Evolutionary conservation across 345 rosid genomes (phyloP), one percentile per base, ranked within the genome.

Genomic region (Citrus inodora): DNA sequence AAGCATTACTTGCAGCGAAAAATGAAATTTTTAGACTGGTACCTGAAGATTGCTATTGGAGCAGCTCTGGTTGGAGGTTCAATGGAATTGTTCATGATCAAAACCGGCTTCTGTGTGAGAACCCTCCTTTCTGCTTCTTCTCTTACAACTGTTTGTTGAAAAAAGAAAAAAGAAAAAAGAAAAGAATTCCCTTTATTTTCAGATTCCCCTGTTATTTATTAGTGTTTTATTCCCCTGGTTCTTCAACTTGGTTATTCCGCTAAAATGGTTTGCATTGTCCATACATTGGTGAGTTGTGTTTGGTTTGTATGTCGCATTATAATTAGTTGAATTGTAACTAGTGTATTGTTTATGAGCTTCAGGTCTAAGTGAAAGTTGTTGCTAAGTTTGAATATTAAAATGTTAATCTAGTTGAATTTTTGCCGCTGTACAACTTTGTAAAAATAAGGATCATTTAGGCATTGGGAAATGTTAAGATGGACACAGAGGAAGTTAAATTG

Each of bases 81-180:
- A 81, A 96, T 91, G 97, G 97, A 96, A 81, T 76, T 92, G 33
- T 93, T 91, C 95, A 96, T 92, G 98, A 90, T 90, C 88, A 90
- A 96, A 82, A 92, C 94, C 67, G 98, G 97, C 40, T 95, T 94
- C 94, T 94, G 97, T 92, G 87, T 80, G 90, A 80, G 87, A 84
- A 82, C 76, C 42, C 74, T 84, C 89, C 93, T 51, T 82, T 82
- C 75, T 65, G 46, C 33, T 21, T 64, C 51, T 76, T 3, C 37
- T 33, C 32, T 3, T 46, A 46, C 17, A 13, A 46, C 51, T 11
- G 51, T 46, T 46, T 13, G 51, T 46, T 11, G 1, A 4, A 11
- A 19, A 27, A 28, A 9, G 17, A 30, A 16, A 16, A 19, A 27
- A 28, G 28, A 30, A 28, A 16, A 16, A 33, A 4, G 6, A 33